Evolutionary conservation across 1,284 basidiomycete species (phyloP).

Genomic region (Vanrija humicola): DNA sequence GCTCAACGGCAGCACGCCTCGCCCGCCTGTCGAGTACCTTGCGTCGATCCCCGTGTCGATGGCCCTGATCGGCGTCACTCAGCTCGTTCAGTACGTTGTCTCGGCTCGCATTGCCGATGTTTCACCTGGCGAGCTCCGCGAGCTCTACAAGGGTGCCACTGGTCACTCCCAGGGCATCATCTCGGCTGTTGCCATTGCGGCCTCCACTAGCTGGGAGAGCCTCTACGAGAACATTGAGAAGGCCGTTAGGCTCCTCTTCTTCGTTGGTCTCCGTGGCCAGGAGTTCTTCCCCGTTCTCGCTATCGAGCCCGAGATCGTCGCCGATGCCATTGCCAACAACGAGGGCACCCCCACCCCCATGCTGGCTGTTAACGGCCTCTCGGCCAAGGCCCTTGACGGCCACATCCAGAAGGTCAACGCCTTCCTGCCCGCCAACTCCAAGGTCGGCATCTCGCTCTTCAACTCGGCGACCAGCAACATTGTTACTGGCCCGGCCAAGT

Average conservation of each 20-base stretch:
- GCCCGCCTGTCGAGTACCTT: constrained; percentile 80
- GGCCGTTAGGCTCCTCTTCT: constrained; percentile 87
- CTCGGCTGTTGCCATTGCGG: constrained; percentile 80
- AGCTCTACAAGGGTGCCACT: constrained; percentile 76
- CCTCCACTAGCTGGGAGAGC: constrained; percentile 70
- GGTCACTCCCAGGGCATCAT: constrained; percentile 97
- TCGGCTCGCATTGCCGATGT: constrained; percentile 70
- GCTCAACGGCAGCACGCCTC: constrained; percentile 67
- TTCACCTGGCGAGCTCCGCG: constrained; percentile 73
- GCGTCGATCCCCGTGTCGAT: constrained; percentile 93
- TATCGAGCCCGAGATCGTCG: constrained; percentile 79
- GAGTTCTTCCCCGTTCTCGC: constrained; percentile 91
- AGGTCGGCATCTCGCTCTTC: constrained; percentile 80
- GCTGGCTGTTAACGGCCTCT: constrained; percentile 82
- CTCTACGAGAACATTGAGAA: constrained; percentile 74
- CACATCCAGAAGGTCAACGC: constrained; percentile 86
- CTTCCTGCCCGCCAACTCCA: constrained; percentile 71
- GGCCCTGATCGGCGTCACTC: constrained; percentile 92
- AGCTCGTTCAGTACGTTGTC: constrained; percentile 87
- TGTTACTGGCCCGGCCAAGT: constrained; percentile 84
- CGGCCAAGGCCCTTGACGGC: constrained; percentile 69
- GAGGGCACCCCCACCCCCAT: constrained; percentile 93
- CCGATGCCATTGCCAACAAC: constrained; percentile 83
- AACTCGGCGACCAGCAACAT: constrained; percentile 90
- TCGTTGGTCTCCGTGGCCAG: constrained; percentile 87